Evolutionary conservation across 805 yeast species (phyloP).

Genomic region (Cyberlindnera galapagoensis): DNA sequence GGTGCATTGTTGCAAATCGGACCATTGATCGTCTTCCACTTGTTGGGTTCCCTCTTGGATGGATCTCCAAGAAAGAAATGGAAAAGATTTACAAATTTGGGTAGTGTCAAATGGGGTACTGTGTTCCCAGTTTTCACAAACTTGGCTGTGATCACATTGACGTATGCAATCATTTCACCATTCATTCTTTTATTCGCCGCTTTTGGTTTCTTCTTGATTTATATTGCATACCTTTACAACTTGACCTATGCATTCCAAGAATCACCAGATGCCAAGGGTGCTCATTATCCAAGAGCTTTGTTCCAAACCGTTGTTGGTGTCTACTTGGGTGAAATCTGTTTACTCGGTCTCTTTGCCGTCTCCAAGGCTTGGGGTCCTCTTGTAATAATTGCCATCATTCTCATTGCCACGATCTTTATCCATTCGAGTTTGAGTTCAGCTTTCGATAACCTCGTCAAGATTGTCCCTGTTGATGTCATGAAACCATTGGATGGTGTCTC

Average conservation of each 20-base stretch:
- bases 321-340: constrained; percentile 80
- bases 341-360: constrained; percentile 80
- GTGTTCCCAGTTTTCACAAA: constrained; percentile 70
- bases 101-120: constrained; percentile 64
- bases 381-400: constrained; percentile 61
- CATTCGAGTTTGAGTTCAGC: constrained; percentile 63
- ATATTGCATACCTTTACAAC: constrained; percentile 74
- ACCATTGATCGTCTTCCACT: constrained; percentile 51
- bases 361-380: constrained; percentile 96
- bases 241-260: constrained; percentile 64
- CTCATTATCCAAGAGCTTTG: constrained; percentile 80
- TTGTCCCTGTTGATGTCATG: constrained; percentile 69
- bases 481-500: constrained; percentile 66
- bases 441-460: constrained; percentile 51
- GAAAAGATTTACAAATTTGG: constrained; percentile 48
- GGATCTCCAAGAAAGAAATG: constrained; percentile 62
- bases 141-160: constrained; percentile 60
- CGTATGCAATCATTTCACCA: constrained; percentile 75
- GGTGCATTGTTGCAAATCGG: constrained; percentile 60
- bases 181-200: constrained; percentile 70
- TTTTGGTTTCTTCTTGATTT: constrained; percentile 63
- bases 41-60: constrained; percentile 52
- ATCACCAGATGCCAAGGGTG: constrained; percentile 70
- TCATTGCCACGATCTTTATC: constrained; percentile 59
- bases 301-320: constrained; percentile 86